Evolutionary conservation across 192 early-diverging fungal genomes (phyloP), one percentile per base, ranked within the genome.

Genomic region (Linnemannia zychae): DNA sequence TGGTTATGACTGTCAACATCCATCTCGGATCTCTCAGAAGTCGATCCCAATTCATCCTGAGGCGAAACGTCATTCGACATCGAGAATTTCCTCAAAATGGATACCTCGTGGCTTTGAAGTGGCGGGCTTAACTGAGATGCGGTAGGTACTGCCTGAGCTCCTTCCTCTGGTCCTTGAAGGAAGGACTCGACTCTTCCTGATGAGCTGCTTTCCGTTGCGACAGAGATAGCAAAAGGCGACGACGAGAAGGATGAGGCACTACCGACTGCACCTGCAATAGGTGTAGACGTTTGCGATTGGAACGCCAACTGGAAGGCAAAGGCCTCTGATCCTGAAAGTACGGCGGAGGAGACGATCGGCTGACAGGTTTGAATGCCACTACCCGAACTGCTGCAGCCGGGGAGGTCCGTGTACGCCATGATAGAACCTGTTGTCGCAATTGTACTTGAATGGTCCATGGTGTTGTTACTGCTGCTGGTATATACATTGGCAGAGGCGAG

Each of bases 11-110:
- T 63, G 57, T 63, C 28, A 13, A 63, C 24, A 63, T 63, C 57
- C 57, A 63, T 63, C 57, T 63, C 57, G 57, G 57, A 13, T 28
- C 31, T 63, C 31, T 63, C 57, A 63, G 57, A 12, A 63, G 57
- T 28, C 24, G 12, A 63, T 63, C 9, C 57, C 57, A 63, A 31
- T 63, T 63, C 57, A 2, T 31, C 12, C 57, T 63, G 57, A 63
- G 28, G 24, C 15, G 28, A 63, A 31, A 63, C 12, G 57, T 63
- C 57, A 63, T 63, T 63, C 28, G 28, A 31, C 57, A 16, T 63
- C 57, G 28, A 31, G 57, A 63, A 63, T 31, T 63, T 63, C 57
- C 3, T 44, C 40, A 44, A 44, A 9, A 9, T 6, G 40, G 40
- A 44, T 44, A 9, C 9, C 11, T 31, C 57, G 24, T 63, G 24